Conservation (phyloP, 2,329 filamentous ascomycete genomes). For the Herpomyces periplanetae region DNA sequence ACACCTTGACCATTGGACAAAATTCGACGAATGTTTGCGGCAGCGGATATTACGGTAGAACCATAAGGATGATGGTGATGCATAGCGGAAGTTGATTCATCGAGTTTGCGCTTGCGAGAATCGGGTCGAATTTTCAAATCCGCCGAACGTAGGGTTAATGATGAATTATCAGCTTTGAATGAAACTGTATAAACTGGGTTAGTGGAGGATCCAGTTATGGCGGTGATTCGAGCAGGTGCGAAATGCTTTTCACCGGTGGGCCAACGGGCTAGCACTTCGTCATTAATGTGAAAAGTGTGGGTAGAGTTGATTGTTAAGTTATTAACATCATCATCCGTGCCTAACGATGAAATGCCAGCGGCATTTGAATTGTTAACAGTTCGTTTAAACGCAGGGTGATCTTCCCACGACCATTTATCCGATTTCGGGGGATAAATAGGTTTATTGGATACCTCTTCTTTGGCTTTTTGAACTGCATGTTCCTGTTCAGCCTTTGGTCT, state of each 20-base stretch:
- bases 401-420: slow-evolving; percentile 40
- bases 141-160: slow-evolving; percentile 30
- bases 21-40: slow-evolving; percentile 22
- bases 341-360: slow-evolving; percentile 6
- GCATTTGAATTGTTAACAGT: slow-evolving; percentile 12
- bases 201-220: slow-evolving; percentile 61
- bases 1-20: slow-evolving; percentile 20
- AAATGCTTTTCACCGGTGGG: slow-evolving; percentile 51
- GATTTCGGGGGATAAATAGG: slow-evolving; percentile 14
- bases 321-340: slow-evolving; percentile 6
- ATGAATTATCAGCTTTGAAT: slow-evolving; percentile 53
- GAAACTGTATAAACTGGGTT: slow-evolving; percentile 76
- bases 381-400: slow-evolving; percentile 35
- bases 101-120: slow-evolving; percentile 46
- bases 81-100: slow-evolving; percentile 20
- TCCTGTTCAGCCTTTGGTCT: slow-evolving; percentile 14
- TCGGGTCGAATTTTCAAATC: slow-evolving; percentile 26
- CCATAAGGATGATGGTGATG: slow-evolving; percentile 7
- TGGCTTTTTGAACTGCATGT: slow-evolving; percentile 8
- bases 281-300: slow-evolving; percentile 44
- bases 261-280: slow-evolving; percentile 67
- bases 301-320: slow-evolving; percentile 14
- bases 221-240: slow-evolving; percentile 69
- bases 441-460: too few species aligned
- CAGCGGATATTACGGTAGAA: slow-evolving; percentile 20